Evolutionary conservation across 2,329 filamentous ascomycete genomes (phyloP), one percentile per base, ranked within the genome.

Genomic region (Penicillium digitatum): DNA sequence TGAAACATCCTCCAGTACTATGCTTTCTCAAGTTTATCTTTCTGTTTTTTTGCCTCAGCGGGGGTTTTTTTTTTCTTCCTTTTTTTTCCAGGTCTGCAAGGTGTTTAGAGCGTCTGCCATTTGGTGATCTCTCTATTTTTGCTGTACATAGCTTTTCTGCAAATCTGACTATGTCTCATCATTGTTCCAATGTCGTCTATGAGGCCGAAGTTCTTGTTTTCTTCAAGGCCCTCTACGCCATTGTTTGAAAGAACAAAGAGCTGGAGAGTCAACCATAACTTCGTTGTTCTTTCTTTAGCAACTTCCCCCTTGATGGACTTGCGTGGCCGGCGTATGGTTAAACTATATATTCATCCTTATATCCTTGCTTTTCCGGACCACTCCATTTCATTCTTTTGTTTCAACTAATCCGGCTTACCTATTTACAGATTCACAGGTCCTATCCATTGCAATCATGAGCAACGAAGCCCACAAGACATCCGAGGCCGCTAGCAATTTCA

Each of bases 41-140:
- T 55, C 40, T 54, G 38, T 27, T 7, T 29, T 56, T 51, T 50
- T 26, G 32, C 20, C 37, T 40, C 52, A 61, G 58, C 59, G 59
- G 59, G n/a, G n/a, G n/a, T n/a, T n/a, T n/a, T 57, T 52, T 50
- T 53, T 56, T 47, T 58, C 35, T 16, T 12, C 3, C 11, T 10
- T 5, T 16, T 50, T 44, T 3, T 20, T 9, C n/a, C 16, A 16
- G 26, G 22, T 39, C 34, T 54, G 54, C 56, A 62, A 58, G 55
- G 56, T 61, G 56, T 65, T 59, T 55, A 56, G 59, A 63, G 61
- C 52, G 52, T 61, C 48, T 58, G 54, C 54, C 52, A 47, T 48
- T 55, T 27, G 42, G 54, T 56, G n/a, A 38, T 61, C 54, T 59
- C 40, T 51, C 46, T 52, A 22, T 56, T 43, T 32, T 16, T 26